These are phyloP conservation scores for Pseudopyrenochaeta lycopersici DNA, from an alignment of 2,329 filamentous ascomycete genomes.

Conservation along the genomic window DNA sequence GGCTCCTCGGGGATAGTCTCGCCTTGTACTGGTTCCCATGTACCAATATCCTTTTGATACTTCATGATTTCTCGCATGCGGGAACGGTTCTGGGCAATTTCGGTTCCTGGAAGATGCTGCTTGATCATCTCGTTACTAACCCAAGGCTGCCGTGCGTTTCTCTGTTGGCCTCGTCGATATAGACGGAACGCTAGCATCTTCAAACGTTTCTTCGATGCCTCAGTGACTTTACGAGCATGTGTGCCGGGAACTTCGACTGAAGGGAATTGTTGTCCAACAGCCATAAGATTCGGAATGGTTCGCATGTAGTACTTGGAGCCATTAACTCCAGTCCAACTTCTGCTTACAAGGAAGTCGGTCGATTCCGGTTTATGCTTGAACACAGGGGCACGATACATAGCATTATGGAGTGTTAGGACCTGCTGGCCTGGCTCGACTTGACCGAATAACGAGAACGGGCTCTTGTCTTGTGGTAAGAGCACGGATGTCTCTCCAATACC, in stretches of 20 bases:
- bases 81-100: conserved; percentile 93
- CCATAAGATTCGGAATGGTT: conserved; percentile 88
- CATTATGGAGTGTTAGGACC: conserved; percentile 89
- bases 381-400: conserved; percentile 93
- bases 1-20: conserved; percentile 83
- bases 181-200: conserved; percentile 96
- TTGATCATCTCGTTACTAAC: conserved; percentile 73
- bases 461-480: conserved; percentile 91
- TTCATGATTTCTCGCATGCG: conserved; percentile 96
- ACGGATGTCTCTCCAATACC: conserved; percentile 85
- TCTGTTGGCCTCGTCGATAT: conserved; percentile 76
- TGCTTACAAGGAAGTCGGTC: conserved; percentile 87
- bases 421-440: conserved; percentile 91
- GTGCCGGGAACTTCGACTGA: conserved; percentile 92
- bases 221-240: conserved; percentile 93
- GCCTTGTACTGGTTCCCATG: conserved; percentile 76
- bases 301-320: conserved; percentile 84
- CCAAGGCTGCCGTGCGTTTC: conserved; percentile 77
- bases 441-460: conserved; percentile 94
- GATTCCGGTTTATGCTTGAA: conserved; percentile 83
- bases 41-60: conserved; percentile 87
- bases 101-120: conserved; percentile 87
- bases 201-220: conserved; percentile 94
- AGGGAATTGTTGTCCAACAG: conserved; percentile 92
- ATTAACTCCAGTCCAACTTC: conserved; percentile 80